Conservation (phyloP, 2,329 filamentous ascomycete species). For the Chaetomium globosum region DNA sequence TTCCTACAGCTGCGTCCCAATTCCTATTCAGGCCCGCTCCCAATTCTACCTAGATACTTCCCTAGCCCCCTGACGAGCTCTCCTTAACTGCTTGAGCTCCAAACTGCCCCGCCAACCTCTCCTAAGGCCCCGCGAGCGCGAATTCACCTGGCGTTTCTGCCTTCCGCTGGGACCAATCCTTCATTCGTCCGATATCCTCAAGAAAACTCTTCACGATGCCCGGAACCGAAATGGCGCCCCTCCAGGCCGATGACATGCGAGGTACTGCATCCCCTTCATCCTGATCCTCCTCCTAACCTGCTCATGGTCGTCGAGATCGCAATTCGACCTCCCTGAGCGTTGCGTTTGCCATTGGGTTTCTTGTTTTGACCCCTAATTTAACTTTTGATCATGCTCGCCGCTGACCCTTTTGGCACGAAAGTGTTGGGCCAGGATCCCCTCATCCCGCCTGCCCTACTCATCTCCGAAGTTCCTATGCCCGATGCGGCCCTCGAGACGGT, state of each 20-base stretch:
- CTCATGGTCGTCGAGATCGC: background rate
- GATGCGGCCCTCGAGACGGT: slow-evolving; percentile 66
- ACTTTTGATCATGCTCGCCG: background rate
- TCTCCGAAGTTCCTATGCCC: slow-evolving; percentile 78
- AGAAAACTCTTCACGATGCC: slow-evolving; percentile 43
- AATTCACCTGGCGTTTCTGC: background rate
- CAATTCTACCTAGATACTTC: slow-evolving; percentile 3
- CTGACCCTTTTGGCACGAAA: slow-evolving; percentile 46
- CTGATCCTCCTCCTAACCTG: background rate
- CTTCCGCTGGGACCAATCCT: background rate
- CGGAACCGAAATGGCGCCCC: slow-evolving; percentile 46
- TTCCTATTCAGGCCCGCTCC: background rate
- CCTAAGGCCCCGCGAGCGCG: background rate
- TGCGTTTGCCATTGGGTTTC: background rate
- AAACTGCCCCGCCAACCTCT: background rate
- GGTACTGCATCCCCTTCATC: slow-evolving; percentile 33
- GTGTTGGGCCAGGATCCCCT: slow-evolving; percentile 93
- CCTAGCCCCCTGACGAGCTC: background rate
- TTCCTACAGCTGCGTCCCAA: background rate
- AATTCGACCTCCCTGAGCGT: background rate
- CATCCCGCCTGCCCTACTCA: slow-evolving; percentile 84
- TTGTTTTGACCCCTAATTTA: background rate
- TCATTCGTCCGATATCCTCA: slow-evolving; percentile 5
- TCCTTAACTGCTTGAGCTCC: background rate
- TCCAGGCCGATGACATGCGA: slow-evolving; percentile 51